Percentiles rank a stretch among this genome's conserved stretches.
phyloP scores from a whole-genome alignment of 2,329 filamentous ascomycete genomes.

The Alternaria sp. region DNA sequence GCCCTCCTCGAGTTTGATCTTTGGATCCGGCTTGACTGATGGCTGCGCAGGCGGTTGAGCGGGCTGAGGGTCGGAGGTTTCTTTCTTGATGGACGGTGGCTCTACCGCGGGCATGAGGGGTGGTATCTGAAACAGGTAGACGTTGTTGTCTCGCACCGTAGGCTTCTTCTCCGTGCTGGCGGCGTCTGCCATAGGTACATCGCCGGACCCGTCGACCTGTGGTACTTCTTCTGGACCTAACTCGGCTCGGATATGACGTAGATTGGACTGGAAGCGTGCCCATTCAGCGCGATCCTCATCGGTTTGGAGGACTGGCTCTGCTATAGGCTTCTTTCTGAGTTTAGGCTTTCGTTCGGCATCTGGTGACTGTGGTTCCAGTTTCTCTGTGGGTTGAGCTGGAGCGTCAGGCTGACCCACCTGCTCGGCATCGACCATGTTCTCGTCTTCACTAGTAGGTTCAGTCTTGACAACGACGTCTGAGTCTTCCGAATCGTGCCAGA shows the following conservation, averaged over 20 bases:
- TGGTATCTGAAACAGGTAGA: constrained; percentile 70
- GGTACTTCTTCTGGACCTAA: constrained; percentile 48
- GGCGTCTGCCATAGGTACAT: constrained; percentile 46
- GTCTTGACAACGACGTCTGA: constrained; percentile 56
- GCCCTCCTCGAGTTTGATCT: constrained; percentile 43
- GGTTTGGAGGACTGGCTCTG: constrained; percentile 56
- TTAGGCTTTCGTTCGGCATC: constrained; percentile 41
- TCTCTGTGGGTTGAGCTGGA: constrained; percentile 17
- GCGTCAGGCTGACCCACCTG: constrained; percentile 27
- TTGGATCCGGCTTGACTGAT: constrained; percentile 24
- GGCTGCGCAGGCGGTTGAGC: constrained; percentile 17
- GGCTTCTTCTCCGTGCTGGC: constrained; percentile 23
- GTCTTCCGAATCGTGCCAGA: constrained; percentile 53
- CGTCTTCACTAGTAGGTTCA: constrained; percentile 60
- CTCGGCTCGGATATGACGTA: constrained; percentile 55
- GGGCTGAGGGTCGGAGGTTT: constrained; percentile 21
- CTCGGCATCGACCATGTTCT: constrained; percentile 39
- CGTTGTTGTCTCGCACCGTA: constrained; percentile 56
- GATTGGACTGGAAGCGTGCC: constrained; percentile 55
- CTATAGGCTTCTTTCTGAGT: constrained; percentile 17
- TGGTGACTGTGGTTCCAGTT: constrained; percentile 41
- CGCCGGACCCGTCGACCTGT: constrained; percentile 50
- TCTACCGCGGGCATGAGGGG: constrained; percentile 65
- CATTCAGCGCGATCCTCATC: constrained; percentile 60
- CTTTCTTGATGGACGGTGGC: constrained; percentile 46